phyloP scores from a whole-genome alignment of 441 rosid genomes.

The Croton laevigatus region DNA sequence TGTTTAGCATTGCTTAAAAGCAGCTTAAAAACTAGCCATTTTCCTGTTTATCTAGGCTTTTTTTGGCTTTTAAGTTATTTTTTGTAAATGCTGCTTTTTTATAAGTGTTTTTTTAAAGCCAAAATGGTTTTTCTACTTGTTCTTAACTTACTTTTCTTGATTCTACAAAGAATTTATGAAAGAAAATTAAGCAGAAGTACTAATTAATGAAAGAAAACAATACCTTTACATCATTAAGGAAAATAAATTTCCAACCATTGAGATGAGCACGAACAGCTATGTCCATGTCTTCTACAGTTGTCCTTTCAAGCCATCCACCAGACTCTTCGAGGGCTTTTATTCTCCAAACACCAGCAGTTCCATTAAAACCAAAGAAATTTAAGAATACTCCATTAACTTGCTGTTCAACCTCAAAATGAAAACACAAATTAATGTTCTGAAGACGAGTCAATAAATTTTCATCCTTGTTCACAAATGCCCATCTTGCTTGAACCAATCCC shows the following conservation, averaged over 20 bases:
- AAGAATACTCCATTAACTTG: slow-evolving; percentile 80
- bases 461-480: slow-evolving; percentile 91
- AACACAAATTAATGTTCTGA: slow-evolving; percentile 82
- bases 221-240: slow-evolving; percentile 91
- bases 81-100: too few species aligned
- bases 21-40: too few species aligned
- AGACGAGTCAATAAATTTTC: slow-evolving; percentile 91
- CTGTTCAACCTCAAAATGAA: slow-evolving; percentile 96
- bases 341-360: slow-evolving; percentile 99
- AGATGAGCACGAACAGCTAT: slow-evolving; percentile 95
- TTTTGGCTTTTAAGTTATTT: too few species aligned
- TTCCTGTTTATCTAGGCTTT: too few species aligned
- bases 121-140: not conserved
- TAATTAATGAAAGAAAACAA: slow-evolving; percentile 7
- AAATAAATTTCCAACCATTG: slow-evolving; percentile 90
- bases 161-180: not conserved
- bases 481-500: slow-evolving; percentile 92
- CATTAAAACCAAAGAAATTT: slow-evolving; percentile 96
- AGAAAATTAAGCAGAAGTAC: slow-evolving; percentile 3
- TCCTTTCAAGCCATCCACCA: slow-evolving; percentile 95
- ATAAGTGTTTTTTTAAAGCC: too few species aligned
- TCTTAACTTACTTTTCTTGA: not conserved
- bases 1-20: too few species aligned
- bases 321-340: slow-evolving; percentile 88
- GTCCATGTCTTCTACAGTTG: slow-evolving; percentile 97